Evolutionary conservation across 2,329 filamentous ascomycete species (phyloP).

Genomic region (Hymenoscyphus occultus): DNA sequence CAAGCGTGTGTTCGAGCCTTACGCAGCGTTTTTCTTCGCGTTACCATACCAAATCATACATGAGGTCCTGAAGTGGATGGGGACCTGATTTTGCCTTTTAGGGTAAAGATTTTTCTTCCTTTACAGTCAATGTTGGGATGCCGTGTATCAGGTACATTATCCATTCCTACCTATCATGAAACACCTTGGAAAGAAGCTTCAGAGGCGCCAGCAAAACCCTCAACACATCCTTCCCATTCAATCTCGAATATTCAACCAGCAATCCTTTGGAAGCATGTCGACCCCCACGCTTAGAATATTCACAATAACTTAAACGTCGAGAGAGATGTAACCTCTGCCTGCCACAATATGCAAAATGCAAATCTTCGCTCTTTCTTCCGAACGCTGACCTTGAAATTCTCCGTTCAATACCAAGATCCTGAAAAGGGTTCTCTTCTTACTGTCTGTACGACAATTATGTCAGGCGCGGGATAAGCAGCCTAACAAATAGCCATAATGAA

Average conservation of each 20-base stretch:
- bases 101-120: too few relatives aligned
- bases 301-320: neutral
- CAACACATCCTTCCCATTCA: neutral
- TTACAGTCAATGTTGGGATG: neutral
- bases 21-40: neutral
- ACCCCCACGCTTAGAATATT: neutral
- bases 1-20: neutral
- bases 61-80: neutral
- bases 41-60: neutral
- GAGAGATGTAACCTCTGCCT: neutral
- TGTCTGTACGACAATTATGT: neutral
- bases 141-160: neutral
- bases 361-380: neutral
- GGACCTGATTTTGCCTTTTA: too few relatives aligned
- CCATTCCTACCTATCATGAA: neutral
- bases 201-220: neutral
- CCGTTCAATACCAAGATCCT: constrained; percentile 6
- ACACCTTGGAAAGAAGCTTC: too few relatives aligned
- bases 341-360: neutral
- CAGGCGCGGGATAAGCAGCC: neutral
- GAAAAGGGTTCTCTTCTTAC: neutral
- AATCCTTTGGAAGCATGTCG: neutral
- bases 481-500: neutral
- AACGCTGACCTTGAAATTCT: neutral
- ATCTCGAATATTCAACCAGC: neutral